Base-by-base conservation (phyloP, 805 yeast species). In the Tetrapisispora namnaoensis region DNA sequence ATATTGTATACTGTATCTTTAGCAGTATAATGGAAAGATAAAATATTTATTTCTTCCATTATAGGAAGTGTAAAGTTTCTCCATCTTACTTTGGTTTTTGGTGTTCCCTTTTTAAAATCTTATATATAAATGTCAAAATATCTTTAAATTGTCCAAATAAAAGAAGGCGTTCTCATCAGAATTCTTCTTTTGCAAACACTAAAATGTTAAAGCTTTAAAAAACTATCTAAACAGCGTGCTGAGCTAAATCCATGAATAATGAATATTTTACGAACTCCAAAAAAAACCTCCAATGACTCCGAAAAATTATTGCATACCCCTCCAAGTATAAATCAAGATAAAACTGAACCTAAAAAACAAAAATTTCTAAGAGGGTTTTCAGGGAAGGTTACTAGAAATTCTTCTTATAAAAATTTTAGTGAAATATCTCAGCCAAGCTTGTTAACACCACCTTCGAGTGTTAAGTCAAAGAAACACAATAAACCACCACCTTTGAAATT, bases 231-330 rank as follows among this genome's bases (percentile, higher is more conserved):
- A 10, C 38, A 36, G 37, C 17, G 37, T 34, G 42, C 42, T 47
- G 27, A 40, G 37, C 42, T 46, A 36, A 6, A 28, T 36, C 13
- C n/a, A 16, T 36, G 10, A 14, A 20, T 3, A 38, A 20, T 21
- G 28, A 40, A 28, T 40, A 42, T 42, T 28, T 24, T 53, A 18
- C 48, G 46, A 18, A 59, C 63, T 14, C 64, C 64, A 36, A 49
- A 51, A 1, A 47, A 52, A 21, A 35, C 37, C 21, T 21, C 24
- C 1, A 46, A 44, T 35, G 53, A 54, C 20, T 60, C 61, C 3
- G 35, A 32, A 50, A 55, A 53, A 22, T 45, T 61, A 13, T 42
- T 42, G 6, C 69, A 64, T 45, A 62, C 68, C 2, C 69, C 69
- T n/a, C 69, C 69, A 24, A 63, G 64, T 45, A 48, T 55, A 11